A percentile compares a stretch with the other conserved stretches of the same genome.
Evolutionary conservation across 495 filamentous ascomycete genomes (phyloP).

Genomic region (Hypoxylon rickii): DNA sequence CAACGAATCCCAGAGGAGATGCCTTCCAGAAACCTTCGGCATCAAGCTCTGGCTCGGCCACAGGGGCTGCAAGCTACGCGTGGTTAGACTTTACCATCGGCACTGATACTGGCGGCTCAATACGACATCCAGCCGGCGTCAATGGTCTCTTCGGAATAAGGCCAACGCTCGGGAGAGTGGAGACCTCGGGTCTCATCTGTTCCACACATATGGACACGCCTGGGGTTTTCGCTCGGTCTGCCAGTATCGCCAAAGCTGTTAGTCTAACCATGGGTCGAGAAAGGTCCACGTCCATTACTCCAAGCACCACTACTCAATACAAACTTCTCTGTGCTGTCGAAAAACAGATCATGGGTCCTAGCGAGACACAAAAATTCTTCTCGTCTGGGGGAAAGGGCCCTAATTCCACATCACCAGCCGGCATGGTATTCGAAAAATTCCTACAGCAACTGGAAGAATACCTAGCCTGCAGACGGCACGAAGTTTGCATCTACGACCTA

Average conservation of each 20-base stretch:
- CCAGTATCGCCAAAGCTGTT: not conserved
- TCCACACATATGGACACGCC: not conserved
- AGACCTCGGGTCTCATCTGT: not conserved
- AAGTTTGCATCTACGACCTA: conserved; percentile 22
- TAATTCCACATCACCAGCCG: conserved; percentile 2
- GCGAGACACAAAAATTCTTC: conserved; percentile 1
- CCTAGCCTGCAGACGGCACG: conserved; percentile 16
- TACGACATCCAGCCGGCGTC: conserved; percentile 42
- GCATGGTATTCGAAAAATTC: not conserved
- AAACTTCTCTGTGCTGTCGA: conserved; percentile 9
- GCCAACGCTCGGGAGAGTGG: conserved; percentile 17
- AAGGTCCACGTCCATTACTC: too few species aligned
- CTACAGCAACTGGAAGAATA: conserved; percentile 19
- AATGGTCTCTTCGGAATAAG: conserved; percentile 47
- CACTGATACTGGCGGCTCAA: conserved; percentile 47
- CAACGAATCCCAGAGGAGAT: conserved; percentile 63
- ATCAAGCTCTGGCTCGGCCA: conserved; percentile 54
- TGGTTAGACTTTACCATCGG: conserved; percentile 63
- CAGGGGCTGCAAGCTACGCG: conserved; percentile 54
- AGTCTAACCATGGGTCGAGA: not conserved
- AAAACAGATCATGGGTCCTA: not conserved
- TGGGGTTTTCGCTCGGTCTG: not conserved
- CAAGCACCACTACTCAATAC: not conserved
- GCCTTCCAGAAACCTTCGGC: conserved; percentile 56
- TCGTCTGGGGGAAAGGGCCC: not conserved